phyloP scores from a whole-genome alignment of 2,329 filamentous ascomycete genomes.

The Aspergillus sp. region DNA sequence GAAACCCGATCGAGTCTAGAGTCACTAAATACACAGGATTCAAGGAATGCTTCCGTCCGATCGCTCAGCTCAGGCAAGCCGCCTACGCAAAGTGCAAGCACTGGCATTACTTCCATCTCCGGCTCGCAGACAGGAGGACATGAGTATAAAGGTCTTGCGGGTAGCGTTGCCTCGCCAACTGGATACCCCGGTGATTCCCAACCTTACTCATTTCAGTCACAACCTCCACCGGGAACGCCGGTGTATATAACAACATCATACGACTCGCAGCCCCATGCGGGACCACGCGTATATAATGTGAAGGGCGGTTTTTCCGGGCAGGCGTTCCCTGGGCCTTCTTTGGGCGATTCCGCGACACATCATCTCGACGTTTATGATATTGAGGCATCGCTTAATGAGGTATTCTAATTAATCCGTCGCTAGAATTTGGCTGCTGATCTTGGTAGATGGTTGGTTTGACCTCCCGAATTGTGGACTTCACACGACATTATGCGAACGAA shows the following conservation, averaged over 20 bases:
- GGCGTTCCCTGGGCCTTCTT: constrained; percentile 31
- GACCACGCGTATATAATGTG: constrained; percentile 34
- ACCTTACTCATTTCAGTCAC: constrained; percentile 33
- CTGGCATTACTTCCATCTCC: constrained; percentile 36
- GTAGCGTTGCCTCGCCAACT: constrained; percentile 40
- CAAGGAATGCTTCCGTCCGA: constrained; percentile 40
- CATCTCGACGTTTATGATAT: constrained; percentile 64
- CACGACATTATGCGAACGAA: constrained; percentile 42
- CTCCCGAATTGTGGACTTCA: constrained; percentile 46
- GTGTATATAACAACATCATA: constrained; percentile 32
- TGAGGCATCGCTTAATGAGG: constrained; percentile 50
- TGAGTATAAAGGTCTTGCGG: constrained; percentile 38
- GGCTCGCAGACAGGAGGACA: constrained; percentile 39
- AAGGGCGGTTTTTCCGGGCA: constrained; percentile 30
- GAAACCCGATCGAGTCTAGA: constrained; percentile 39
- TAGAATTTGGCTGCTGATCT: constrained; percentile 15
- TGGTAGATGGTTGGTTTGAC: constrained; percentile 46
- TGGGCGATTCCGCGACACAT: constrained; percentile 56
- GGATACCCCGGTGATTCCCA: constrained; percentile 33
- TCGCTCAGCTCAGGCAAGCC: constrained; percentile 43
- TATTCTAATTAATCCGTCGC: constrained; percentile 27
- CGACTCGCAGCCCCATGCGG: constrained; percentile 31
- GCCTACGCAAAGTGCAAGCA: constrained; percentile 41
- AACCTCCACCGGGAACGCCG: constrained; percentile 29
- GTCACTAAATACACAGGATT: constrained; percentile 43